Conservation (phyloP, 208 protist genomes). For the Crithidia expoeki region DNA sequence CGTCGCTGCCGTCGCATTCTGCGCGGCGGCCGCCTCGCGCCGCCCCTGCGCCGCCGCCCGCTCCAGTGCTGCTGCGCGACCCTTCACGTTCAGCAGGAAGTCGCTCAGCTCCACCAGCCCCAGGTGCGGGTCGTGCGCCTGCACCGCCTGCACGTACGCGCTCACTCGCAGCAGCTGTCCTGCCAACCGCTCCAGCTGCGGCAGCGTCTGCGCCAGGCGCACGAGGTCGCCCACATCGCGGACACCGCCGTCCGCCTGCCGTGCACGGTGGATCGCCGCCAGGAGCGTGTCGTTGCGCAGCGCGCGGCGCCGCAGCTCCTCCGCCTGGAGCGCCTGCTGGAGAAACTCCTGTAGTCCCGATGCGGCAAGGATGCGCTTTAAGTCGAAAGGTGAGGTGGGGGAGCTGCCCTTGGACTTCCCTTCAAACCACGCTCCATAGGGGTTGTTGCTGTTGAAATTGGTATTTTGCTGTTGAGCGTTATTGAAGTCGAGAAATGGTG, state of each 20-base stretch:
- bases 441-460: too few relatives aligned
- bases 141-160: slow-evolving; percentile 25
- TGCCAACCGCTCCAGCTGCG: slow-evolving; percentile 23
- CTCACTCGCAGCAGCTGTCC: slow-evolving; percentile 22
- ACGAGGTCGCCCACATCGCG: not conserved
- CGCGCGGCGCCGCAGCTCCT: slow-evolving; percentile 15
- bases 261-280: too few relatives aligned
- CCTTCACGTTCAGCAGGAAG: slow-evolving; percentile 30
- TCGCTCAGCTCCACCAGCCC: slow-evolving; percentile 32
- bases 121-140: slow-evolving; percentile 20
- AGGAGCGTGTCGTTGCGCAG: slow-evolving; percentile 19
- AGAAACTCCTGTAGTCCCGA: slow-evolving; percentile 12
- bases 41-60: slow-evolving; percentile 21
- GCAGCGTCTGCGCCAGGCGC: slow-evolving; percentile 23
- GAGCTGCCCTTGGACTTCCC: not conserved
- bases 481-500: slow-evolving; percentile 10
- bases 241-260: not conserved
- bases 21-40: not conserved
- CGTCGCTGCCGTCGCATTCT: too few relatives aligned
- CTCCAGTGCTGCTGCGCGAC: slow-evolving; percentile 23
- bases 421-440: not conserved
- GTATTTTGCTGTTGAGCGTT: not conserved
- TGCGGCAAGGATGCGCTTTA: not conserved
- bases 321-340: slow-evolving; percentile 10
- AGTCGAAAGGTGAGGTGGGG: not conserved